Evolutionary conservation across 495 filamentous ascomycete species (phyloP), one percentile per base, ranked within the genome.

Genomic region (Evansstolkia leycettana): DNA sequence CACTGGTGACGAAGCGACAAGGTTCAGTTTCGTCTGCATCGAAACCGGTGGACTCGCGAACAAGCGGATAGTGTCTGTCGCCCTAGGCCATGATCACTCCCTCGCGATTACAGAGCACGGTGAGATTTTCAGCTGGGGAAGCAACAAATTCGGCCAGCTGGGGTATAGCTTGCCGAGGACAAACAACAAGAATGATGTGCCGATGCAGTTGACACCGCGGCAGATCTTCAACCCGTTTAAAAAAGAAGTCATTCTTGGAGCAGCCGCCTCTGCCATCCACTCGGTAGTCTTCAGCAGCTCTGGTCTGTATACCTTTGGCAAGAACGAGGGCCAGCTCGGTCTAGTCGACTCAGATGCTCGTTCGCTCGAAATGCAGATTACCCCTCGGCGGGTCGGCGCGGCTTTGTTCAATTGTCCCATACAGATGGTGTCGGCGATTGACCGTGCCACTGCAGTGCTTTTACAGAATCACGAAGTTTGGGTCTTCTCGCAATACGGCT

Each of bases 301-400:
- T 2, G 84, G 86, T 15, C 62, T 98, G 4, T 98, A 82, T 51
- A 93, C 84, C 3, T 98, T 92, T 66, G 90, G 90, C 13, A 94
- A 90, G 55, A 98, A 96, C 44, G 76, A 92, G 43, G 90, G 90
- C 15, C 90, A 98, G 46, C 72, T 98, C 31, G 92, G 90, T 3
- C 64, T 98, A 28, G 81, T 95, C 49, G 92, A 94, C 51, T 88
- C 90, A 9, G 89, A 96, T 56, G 86, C 92, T 26, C 77, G 84
- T 13, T 93, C 87, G 0, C 74, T 94, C 11, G 82, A 88, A 39
- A 61, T 75, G 12, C 90, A 98, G 52, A 67, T 68, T 9, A 80
- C 71, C 1, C 92, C 90, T 9, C 73, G 89, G 27, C 87, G 80
- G 41, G 88, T 96, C 18, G 84, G 85, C 0, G 85, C 83, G 0